Evolutionary conservation across 768 basidiomycete genomes (phyloP), one percentile per base, ranked within the genome.

Genomic region (Hortiboletus flavorubellus): DNA sequence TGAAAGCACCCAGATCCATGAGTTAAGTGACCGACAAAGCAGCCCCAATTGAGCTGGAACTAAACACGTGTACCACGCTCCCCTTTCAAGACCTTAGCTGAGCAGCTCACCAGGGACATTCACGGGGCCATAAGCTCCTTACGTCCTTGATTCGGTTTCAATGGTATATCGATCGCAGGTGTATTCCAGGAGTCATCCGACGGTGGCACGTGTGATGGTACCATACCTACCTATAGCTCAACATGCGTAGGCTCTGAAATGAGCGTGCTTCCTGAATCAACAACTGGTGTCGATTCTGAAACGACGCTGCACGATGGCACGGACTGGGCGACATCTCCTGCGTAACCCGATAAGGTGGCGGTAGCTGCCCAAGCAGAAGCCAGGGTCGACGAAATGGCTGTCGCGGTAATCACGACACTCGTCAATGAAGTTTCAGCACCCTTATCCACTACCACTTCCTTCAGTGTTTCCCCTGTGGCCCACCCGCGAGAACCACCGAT

Each of bases 161-260:
- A 45, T 26, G 29, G 23, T 34, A 9, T 26, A 54, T 39, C 50
- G 8, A 54, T 34, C 45, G 11, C 33, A 23, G 5, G 40, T 35
- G 11, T 39, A 29, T 8, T 16, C 46, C 34, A 33, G 6, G 3
- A 46, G 29, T 38, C 2, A 35, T 43, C 38, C 33, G 18, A 49
- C n/a, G 34, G 15, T 29, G 23, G 23, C 48, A 49, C 30, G 26
- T 33, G 35, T 4, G 21, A 48, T 29, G 21, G 29, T 51, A 51
- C 38, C 2, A n/a, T 40, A 45, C 49, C 34, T 26, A 16, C 30
- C 47, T 64, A 65, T n/a, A 65, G 43, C 35, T 67, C 64, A 4
- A 65, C 45, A 40, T 43, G 65, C 34, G 30, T 42, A 40, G 51
- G 43, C 21, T 61, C 52, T 18, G 42, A 26, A 14, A 48, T 37